Evolutionary conservation across 2,329 filamentous ascomycete species (phyloP), one percentile per base, ranked within the genome.

Genomic region (Penicillium glabrum): DNA sequence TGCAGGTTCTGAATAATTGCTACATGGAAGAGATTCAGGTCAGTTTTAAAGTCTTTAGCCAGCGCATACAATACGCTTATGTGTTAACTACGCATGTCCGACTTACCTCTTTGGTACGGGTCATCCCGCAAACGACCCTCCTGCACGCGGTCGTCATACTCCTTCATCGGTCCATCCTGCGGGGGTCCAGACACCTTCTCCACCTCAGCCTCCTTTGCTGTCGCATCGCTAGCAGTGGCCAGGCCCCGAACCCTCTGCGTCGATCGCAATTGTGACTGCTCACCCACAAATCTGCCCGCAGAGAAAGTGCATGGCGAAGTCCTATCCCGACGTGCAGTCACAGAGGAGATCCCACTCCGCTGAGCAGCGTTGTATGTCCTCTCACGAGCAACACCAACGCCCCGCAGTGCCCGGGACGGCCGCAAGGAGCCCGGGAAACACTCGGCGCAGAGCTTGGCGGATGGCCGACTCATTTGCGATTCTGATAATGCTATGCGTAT

Each of bases 1-100:
- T 99, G 91, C 6, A 99, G 82, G 68, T 86, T 90, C 71, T 95
- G 86, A 66, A 99, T 93, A 65, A 99, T 93, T 43, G 87, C 91
- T 93, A 39, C 8, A 37, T 13, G 9, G 23, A 45, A 57, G 45
- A 14, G 54, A n/a, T 9, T n/a, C 41, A 41, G 27, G n/a, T 55
- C 41, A 50, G 37, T n/a, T 5, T 13, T 13, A 21, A 43, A 21
- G 14, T 31, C 21, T 24, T 24, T 26, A 2, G 5, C 31, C 31
- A 16, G 31, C 31, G 31, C 27, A 41, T 11, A 4, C 39, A 19
- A 5, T 23, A 11, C 10, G 39, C 19, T 41, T 41, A 10, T 41
- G 4, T 41, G 14, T 41, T 13, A 7, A 21, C 19, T 23, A 13
- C 39, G 39, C 16, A 35, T 37, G n/a, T n/a, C 6, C 21, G 16